These are phyloP conservation scores for Pichia sp. DNA, from an alignment of 1,139 yeast species.

Conservation along the genomic window DNA sequence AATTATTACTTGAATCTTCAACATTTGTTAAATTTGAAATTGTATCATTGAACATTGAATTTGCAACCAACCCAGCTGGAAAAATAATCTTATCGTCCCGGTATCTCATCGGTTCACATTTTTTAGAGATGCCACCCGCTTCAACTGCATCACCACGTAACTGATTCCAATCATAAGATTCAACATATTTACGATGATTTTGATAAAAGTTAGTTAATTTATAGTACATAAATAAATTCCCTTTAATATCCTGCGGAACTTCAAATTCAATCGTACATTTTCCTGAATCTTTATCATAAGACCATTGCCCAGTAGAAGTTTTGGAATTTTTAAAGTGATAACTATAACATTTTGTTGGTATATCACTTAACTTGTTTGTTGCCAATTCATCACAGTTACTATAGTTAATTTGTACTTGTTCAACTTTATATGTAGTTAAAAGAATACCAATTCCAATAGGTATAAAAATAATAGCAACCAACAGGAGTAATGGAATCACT, in stretches of 20 bases:
- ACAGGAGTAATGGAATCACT: conserved; percentile 60
- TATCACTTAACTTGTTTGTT: conserved; percentile 31
- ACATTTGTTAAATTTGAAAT: conserved; percentile 38
- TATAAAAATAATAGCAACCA: conserved; percentile 61
- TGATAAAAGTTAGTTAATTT: conserved; percentile 69
- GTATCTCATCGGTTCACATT: conserved; percentile 55
- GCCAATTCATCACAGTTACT: conserved; percentile 47
- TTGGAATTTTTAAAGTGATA: conserved; percentile 44
- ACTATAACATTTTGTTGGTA: conserved; percentile 47
- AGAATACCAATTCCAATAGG: conserved; percentile 70
- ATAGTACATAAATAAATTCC: conserved; percentile 62
- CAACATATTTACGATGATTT: conserved; percentile 72
- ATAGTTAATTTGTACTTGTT: conserved; percentile 53
- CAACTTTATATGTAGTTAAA: conserved; percentile 53
- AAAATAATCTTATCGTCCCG: conserved; percentile 50
- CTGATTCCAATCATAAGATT: conserved; percentile 61
- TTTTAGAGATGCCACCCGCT: conserved; percentile 38
- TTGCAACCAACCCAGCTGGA: conserved; percentile 78
- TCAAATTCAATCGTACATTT: conserved; percentile 52
- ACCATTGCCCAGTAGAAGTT: conserved; percentile 48
- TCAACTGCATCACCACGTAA: conserved; percentile 56
- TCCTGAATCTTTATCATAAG: conserved; percentile 33
- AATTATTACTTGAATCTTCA: conserved; percentile 39
- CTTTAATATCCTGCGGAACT: conserved; percentile 50
- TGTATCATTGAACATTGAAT: conserved; percentile 70